Base-by-base conservation (phyloP, 257 asterid genomes). In the Schizonepeta tenuifolia region DNA sequence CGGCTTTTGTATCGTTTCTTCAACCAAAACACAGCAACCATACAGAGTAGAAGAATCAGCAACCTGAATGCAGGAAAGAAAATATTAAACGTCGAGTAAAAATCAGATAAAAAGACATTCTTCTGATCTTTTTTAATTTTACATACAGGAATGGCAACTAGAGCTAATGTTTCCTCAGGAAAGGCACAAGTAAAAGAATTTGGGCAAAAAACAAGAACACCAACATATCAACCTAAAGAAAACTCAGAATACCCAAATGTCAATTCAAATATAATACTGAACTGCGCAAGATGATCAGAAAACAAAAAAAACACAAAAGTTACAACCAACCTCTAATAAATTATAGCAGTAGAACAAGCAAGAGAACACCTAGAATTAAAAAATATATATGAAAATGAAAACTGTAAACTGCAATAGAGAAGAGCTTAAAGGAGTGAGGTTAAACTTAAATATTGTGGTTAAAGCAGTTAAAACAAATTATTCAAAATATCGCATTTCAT, bases 11-110 rank as follows among this genome's bases (percentile, higher is more conserved):
- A 95, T 79, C 82, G 90, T 76, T 86, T 95, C 99, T 67, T 95
- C 99, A 67, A 89, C 98, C 82, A 95, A 85, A 77, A 95, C 92
- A 72, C 99, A 95, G 87, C 98, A 95, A 76, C 99, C 99, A 71
- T 95, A 95, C 69, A 95, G 90, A 49, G 96, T 92, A 35, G 99
- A 90, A 79, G 94, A 85, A 83, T 95, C 99, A 67, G 98, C 98
- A 57, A 88, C 99, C 99, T 95, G 85, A 78, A 71, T 41, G 62
- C 54, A 73, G 69, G 78, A 73, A 75, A 69, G 35, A 36, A 53
- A 41, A 83, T 58, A 53, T 46, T 20, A 14, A 74, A 51, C 18
- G 11, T 70, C 36, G 15, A 68, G 64, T 56, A 24, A 54, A 59
- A 18, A 51, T 17, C 18, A 58, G 43, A 24, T 40, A 53, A 6